Evolutionary conservation across 768 basidiomycete species (phyloP), one percentile per base, ranked within the genome.

Genomic region (Hypholoma sublateritium): DNA sequence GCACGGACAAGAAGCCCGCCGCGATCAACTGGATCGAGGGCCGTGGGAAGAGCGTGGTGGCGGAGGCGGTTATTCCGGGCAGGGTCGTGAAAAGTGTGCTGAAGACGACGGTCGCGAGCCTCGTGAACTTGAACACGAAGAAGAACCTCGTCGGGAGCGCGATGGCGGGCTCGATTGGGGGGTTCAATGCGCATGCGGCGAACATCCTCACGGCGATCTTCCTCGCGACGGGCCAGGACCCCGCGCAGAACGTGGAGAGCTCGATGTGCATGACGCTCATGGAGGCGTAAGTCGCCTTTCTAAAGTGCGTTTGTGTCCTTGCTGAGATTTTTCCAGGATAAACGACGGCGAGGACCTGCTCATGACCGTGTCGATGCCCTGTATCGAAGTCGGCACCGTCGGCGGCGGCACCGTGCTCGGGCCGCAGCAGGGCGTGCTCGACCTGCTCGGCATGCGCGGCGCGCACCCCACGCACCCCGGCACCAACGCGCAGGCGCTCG

Each of bases 1-100:
- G 97, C 77, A 99, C 94, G 62, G 97, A 99, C 77, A 99, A 99
- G 88, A 99, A 99, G 77, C 92, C 97, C 0, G 93, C 97, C 9
- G 97, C 97, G 44, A 97, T 99, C 74, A 99, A 98, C 75, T 99
- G 97, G 97, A 98, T 98, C 60, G 96, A 98, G 74, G 97, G 97
- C 1, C 81, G 97, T 41, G 97, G 97, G 22, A 99, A 99, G 88
- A 91, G 91, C 53, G 90, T 99, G 17, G 95, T 98, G 48, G 96
- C 94, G 0, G 96, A 99, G 75, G 95, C 95, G 2, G 81, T 98
- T 47, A 75, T 99, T 32, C 91, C 96, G 0, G 95, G 95, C 0
- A 85, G 86, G 61, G 77, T 95, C 35, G 95, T 99, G 56, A 88
- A 87, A 81, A 81, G 75, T 36, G 94, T 99, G 62, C 74, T 99